Evolutionary conservation across 768 basidiomycete species (phyloP).

Genomic region (Kwoniella shandongensis): DNA sequence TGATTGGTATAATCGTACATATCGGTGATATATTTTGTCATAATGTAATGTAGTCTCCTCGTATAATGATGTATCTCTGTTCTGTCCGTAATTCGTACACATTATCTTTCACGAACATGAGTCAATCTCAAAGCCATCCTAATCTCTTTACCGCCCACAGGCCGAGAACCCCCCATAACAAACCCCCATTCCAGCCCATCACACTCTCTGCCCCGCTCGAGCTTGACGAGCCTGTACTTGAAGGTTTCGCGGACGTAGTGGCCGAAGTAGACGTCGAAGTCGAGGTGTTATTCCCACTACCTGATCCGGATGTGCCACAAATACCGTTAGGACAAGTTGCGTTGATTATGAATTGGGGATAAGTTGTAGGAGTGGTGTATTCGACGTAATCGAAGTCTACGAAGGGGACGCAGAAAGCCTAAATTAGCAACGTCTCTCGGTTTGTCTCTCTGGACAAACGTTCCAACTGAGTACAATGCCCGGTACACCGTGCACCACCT

Average conservation of each 20-base stretch:
- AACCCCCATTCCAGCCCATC: background rate
- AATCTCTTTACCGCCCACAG: slow-evolving; percentile 6
- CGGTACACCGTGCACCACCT: too few relatives aligned
- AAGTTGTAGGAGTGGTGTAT: slow-evolving; percentile 27
- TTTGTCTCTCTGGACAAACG: too few relatives aligned
- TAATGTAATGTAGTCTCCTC: too few relatives aligned
- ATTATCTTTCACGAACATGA: too few relatives aligned
- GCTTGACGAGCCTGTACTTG: background rate
- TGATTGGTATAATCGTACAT: too few relatives aligned
- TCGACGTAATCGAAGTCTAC: slow-evolving; percentile 36
- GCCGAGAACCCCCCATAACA: slow-evolving; percentile 6
- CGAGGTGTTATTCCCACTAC: background rate
- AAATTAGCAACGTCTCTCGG: too few relatives aligned
- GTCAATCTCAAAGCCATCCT: slow-evolving; percentile 3
- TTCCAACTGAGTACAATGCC: too few relatives aligned
- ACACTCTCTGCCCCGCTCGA: slow-evolving; percentile 1
- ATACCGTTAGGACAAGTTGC: slow-evolving; percentile 15
- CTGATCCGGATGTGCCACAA: slow-evolving; percentile 3
- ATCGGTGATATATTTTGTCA: too few relatives aligned
- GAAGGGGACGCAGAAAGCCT: too few relatives aligned
- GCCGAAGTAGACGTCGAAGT: background rate
- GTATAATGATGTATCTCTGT: too few relatives aligned
- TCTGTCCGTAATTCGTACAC: too few relatives aligned
- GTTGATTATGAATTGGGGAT: slow-evolving; percentile 14
- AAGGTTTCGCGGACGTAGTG: too few relatives aligned